Percentiles rank a stretch among this genome's conserved stretches.
phyloP scores from a whole-genome alignment of 2,329 filamentous ascomycete genomes.

The Westerdykella sp. region DNA sequence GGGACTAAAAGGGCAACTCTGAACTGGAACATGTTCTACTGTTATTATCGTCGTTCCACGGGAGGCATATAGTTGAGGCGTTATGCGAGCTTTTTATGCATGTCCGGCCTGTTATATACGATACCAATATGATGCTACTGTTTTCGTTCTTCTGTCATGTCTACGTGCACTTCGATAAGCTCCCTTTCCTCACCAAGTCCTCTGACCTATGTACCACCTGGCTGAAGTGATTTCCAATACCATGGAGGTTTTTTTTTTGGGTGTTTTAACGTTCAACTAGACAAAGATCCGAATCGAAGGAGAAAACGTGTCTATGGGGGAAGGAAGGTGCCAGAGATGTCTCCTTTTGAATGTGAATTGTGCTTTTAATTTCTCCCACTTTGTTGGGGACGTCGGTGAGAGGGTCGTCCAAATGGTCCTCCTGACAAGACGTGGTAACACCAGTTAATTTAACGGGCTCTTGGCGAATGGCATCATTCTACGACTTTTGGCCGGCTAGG shows the following conservation, averaged over 20 bases:
- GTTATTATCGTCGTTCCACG: not conserved
- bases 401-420: too few relatives aligned
- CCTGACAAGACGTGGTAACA: too few relatives aligned
- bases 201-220: constrained; percentile 34
- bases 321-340: constrained; percentile 5
- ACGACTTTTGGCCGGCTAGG: too few relatives aligned
- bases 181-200: too few relatives aligned
- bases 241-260: constrained; percentile 25
- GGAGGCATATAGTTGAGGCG: too few relatives aligned
- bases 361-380: constrained; percentile 23
- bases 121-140: too few relatives aligned
- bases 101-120: too few relatives aligned
- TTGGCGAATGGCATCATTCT: too few relatives aligned
- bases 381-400: constrained; percentile 16
- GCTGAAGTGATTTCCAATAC: constrained; percentile 53
- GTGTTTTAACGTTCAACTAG: not conserved
- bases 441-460: too few relatives aligned
- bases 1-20: constrained; percentile 5
- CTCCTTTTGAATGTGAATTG: constrained; percentile 25
- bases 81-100: too few relatives aligned
- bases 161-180: too few relatives aligned
- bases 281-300: not conserved
- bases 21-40: not conserved
- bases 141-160: too few relatives aligned
- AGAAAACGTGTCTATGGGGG: not conserved